Conservation (phyloP, 306 rosid species). For the Erythrophleum fordii region DNA sequence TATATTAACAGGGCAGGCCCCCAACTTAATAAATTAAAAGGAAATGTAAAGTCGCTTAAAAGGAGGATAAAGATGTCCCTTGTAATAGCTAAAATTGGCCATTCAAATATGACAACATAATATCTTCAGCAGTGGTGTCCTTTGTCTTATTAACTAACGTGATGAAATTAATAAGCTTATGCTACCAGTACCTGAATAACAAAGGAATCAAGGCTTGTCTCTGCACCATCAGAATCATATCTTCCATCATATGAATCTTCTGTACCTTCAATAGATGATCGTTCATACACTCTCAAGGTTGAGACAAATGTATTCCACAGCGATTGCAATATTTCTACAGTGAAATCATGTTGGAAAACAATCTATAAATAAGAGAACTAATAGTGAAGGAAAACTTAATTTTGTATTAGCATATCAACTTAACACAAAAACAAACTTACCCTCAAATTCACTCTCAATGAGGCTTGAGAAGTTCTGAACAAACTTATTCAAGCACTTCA, state of each 20-base stretch:
- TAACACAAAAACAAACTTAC: constrained; percentile 49
- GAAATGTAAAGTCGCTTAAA: constrained; percentile 2
- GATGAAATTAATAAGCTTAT: constrained; percentile 30
- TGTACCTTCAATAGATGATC: constrained; percentile 76
- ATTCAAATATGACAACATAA: constrained; percentile 29
- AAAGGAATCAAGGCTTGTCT: constrained; percentile 90
- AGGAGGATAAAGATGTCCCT: constrained; percentile 21
- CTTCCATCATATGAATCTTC: constrained; percentile 86
- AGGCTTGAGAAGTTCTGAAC: constrained; percentile 80
- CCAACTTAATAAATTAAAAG: constrained; percentile 15
- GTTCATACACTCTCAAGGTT: constrained; percentile 67
- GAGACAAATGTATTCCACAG: constrained; percentile 90
- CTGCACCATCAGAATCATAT: constrained; percentile 95
- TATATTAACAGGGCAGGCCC: constrained; percentile 23
- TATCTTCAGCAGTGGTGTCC: background rate
- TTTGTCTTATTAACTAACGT: constrained; percentile 19
- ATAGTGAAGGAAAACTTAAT: constrained; percentile 27
- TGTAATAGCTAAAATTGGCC: background rate
- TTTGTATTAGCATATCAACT: constrained; percentile 10
- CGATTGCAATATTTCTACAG: constrained; percentile 76
- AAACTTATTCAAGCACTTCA: constrained; percentile 95
- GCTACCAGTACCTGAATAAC: constrained; percentile 73
- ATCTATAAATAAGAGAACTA: constrained; percentile 32
- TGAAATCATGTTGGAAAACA: constrained; percentile 36
- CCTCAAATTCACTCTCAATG: constrained; percentile 68